Percentiles rank a stretch among this genome's conserved stretches.
phyloP scores from a whole-genome alignment of 148 eudicot species.

The Pouteria glomerata region DNA sequence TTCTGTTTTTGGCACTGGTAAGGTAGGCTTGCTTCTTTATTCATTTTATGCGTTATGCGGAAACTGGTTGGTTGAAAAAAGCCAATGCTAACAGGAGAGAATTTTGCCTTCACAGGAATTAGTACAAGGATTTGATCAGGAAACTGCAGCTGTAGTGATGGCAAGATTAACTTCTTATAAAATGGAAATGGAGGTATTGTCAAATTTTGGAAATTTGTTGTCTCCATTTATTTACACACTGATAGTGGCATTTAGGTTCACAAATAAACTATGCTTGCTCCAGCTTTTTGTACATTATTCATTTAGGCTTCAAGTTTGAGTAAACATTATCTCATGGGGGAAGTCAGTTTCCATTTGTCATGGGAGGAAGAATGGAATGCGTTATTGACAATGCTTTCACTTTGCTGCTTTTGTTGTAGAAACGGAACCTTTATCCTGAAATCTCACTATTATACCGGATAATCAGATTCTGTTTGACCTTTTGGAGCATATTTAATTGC shows the following conservation, averaged over 20 bases:
- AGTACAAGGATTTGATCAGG: constrained; percentile 96
- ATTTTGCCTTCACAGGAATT: constrained; percentile 54
- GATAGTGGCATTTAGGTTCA: neutral
- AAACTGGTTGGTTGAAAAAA: neutral
- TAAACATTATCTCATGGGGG: too few relatives aligned
- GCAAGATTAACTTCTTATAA: constrained; percentile 87
- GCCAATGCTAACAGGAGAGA: constrained; percentile 11
- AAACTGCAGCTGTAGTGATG: constrained; percentile 91
- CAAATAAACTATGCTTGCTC: neutral
- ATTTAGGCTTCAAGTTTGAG: too few relatives aligned
- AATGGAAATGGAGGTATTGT: constrained; percentile 91
- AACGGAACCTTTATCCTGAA: too few relatives aligned
- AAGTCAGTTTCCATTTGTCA: too few relatives aligned
- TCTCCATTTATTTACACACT: too few relatives aligned
- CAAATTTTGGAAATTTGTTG: neutral
- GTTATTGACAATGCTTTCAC: too few relatives aligned
- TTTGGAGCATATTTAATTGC: too few relatives aligned
- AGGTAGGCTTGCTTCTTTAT: neutral
- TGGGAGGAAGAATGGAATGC: too few relatives aligned
- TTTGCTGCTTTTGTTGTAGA: too few relatives aligned
- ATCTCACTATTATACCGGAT: too few relatives aligned
- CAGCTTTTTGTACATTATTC: neutral
- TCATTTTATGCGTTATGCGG: neutral
- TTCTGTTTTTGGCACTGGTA: too few relatives aligned
- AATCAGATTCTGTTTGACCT: too few relatives aligned